Percentiles rank a stretch among this genome's conserved stretches.
phyloP scores from a whole-genome alignment of 306 rosid species.

The Cicer arietinum region DNA sequence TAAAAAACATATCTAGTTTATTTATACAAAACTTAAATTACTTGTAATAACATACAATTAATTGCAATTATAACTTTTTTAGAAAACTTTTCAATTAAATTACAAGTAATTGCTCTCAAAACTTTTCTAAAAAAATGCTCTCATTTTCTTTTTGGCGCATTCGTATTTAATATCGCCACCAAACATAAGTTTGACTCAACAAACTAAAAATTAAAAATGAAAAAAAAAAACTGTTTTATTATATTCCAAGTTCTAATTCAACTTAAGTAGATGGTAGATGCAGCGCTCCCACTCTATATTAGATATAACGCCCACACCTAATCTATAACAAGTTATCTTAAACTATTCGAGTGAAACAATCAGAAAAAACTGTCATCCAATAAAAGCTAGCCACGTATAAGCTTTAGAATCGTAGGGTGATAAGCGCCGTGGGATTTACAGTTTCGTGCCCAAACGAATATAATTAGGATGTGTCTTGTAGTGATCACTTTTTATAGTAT shows the following conservation, averaged over 20 bases:
- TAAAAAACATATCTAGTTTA: no score
- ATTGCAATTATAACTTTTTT: no score
- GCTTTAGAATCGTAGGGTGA: not conserved
- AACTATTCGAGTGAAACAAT: not conserved
- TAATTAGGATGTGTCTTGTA: constrained; percentile 2
- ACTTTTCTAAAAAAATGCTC: no score
- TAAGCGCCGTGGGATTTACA: constrained; percentile 5
- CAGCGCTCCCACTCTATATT: constrained; percentile 50
- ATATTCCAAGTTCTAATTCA: not conserved
- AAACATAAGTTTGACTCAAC: not conserved
- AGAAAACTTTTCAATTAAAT: no score
- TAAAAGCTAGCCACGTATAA: constrained; percentile 36
- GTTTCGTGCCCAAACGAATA: constrained; percentile 58
- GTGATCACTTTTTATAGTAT: constrained; percentile 40
- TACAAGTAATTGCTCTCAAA: no score
- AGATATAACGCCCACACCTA: constrained; percentile 75
- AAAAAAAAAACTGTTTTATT: not conserved
- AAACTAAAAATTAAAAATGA: not conserved
- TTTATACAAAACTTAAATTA: no score
- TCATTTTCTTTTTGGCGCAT: not conserved
- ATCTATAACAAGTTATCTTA: constrained; percentile 18
- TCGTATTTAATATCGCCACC: not conserved
- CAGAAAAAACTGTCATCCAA: constrained; percentile 3
- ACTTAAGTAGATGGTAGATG: constrained; percentile 53
- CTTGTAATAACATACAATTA: no score